phyloP scores from a whole-genome alignment of 345 rosid genomes.

The Eutrema heterophyllum region DNA sequence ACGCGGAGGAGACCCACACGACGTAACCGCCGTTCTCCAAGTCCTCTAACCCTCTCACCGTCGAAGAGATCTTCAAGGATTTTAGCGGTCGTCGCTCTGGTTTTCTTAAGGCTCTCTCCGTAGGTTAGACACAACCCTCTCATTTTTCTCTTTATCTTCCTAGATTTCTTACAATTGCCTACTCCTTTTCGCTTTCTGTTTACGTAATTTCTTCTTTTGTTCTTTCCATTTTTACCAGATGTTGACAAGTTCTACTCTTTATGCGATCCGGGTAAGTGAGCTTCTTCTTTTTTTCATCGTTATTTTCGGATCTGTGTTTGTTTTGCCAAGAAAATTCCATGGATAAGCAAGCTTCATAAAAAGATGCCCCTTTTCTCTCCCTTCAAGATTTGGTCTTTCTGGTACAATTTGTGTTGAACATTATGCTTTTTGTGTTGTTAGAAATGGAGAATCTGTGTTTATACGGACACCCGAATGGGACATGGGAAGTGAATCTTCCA shows the following conservation, averaged over 20 bases:
- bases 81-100: not conserved
- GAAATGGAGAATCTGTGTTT: conserved; percentile 80
- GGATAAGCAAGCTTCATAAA: not conserved
- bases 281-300: not conserved
- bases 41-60: no score
- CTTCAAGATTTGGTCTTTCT: not conserved
- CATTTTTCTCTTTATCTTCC: no score
- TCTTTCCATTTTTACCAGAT: no score
- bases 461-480: conserved; percentile 69
- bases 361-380: not conserved
- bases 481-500: conserved; percentile 77
- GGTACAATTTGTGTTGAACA: not conserved
- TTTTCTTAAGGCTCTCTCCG: no score
- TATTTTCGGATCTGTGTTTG: not conserved
- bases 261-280: no score
- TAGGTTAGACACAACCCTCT: no score
- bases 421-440: conserved; percentile 10
- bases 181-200: no score
- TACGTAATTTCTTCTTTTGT: no score
- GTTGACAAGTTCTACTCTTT: no score
- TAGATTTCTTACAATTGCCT: no score
- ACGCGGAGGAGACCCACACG: conserved; percentile 71
- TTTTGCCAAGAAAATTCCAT: not conserved
- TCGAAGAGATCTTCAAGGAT: no score
- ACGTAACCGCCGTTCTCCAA: conserved; percentile 83